Evolutionary conservation across 1,284 basidiomycete species (phyloP).

Genomic region (Ganoderma sinense): DNA sequence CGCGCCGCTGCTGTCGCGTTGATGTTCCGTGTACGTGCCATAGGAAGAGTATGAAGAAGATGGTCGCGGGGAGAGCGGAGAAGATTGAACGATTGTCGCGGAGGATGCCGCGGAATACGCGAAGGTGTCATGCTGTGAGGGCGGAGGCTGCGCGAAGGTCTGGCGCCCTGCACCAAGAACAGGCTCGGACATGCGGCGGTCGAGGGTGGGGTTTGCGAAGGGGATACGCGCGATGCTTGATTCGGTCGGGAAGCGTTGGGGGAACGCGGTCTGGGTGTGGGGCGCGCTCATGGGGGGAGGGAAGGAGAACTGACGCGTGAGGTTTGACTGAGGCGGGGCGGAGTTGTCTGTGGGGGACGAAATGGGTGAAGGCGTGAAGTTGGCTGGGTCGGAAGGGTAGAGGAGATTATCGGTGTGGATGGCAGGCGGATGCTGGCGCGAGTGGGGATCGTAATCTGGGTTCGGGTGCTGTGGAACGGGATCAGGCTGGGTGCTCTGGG

Average conservation of each 20-base stretch:
- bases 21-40: constrained; percentile 32
- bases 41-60: constrained; percentile 33
- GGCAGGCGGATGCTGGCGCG: constrained; percentile 34
- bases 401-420: constrained; percentile 31
- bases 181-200: constrained; percentile 73
- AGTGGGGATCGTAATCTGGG: constrained; percentile 22
- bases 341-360: constrained; percentile 27
- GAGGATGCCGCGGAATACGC: constrained; percentile 40
- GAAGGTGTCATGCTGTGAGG: constrained; percentile 28
- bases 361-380: constrained; percentile 28
- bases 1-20: constrained; percentile 30
- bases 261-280: constrained; percentile 51
- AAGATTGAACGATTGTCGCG: constrained; percentile 28
- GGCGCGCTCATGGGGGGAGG: constrained; percentile 52
- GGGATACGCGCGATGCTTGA: constrained; percentile 22
- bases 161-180: constrained; percentile 40
- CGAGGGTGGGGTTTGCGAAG: constrained; percentile 47
- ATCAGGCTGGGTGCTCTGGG: constrained; percentile 38
- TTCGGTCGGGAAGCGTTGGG: constrained; percentile 37
- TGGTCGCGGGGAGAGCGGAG: constrained; percentile 33
- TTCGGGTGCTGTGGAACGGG: constrained; percentile 8
- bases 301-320: constrained; percentile 40
- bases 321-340: constrained; percentile 24
- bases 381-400: constrained; percentile 23
- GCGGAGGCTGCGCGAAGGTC: constrained; percentile 27